Percentiles rank a stretch among this genome's conserved stretches.
Conservation (phyloP, 2,329 filamentous ascomycete species). For the Apiospora rasikravindrae region DNA sequence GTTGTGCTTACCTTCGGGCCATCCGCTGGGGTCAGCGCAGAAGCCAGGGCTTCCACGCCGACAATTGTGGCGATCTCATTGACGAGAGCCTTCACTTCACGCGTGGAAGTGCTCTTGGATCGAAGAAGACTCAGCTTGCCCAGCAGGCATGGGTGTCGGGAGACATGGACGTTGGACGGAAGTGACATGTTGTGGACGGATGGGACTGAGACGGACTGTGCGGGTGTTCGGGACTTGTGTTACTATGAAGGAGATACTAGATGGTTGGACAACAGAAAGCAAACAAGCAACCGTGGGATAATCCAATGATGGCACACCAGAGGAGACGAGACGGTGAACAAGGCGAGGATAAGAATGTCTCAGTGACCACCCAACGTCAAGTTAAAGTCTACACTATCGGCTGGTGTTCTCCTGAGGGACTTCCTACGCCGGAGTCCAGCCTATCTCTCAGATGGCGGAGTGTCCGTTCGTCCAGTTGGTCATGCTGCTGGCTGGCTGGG, state of each 20-base stretch:
- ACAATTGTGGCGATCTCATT: slow-evolving; percentile 87
- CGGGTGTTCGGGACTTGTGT: background rate
- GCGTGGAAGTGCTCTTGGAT: slow-evolving; percentile 69
- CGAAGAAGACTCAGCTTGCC: slow-evolving; percentile 92
- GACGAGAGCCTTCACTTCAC: slow-evolving; percentile 80
- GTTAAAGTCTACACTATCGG: background rate
- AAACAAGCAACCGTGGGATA: background rate
- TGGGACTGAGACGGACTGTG: background rate
- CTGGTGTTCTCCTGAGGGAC: background rate
- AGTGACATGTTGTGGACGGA: slow-evolving; percentile 41
- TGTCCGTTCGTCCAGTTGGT: slow-evolving; percentile 6
- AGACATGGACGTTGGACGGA: slow-evolving; percentile 74
- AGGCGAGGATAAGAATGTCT: background rate
- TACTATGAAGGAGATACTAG: background rate
- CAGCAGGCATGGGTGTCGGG: slow-evolving; percentile 81
- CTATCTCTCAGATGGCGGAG: slow-evolving; percentile 11
- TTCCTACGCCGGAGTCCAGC: slow-evolving; percentile 7
- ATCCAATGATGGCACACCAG: background rate
- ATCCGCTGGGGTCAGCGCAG: slow-evolving; percentile 60
- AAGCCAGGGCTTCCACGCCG: slow-evolving; percentile 78
- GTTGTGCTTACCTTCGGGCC: slow-evolving; percentile 65
- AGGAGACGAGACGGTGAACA: background rate
- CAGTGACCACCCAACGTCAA: background rate
- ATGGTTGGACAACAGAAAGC: background rate
- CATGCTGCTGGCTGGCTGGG: background rate